Conservation (phyloP, 352 stramenopile species). For the Pythium aquatile region DNA sequence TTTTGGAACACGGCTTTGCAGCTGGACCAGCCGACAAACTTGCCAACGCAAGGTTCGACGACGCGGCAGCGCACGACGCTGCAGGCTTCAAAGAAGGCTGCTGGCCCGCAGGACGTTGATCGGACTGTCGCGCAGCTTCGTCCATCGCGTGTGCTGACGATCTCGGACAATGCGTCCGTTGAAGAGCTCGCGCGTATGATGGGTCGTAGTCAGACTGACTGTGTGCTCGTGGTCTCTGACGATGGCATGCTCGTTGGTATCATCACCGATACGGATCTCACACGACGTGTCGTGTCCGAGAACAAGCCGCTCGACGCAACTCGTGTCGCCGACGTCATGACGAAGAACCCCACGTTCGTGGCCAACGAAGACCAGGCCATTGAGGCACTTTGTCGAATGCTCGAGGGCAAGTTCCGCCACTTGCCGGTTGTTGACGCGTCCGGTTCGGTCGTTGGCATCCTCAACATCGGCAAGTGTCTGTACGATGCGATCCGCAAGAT, state of each 20-base stretch:
- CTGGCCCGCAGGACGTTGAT: constrained; percentile 63
- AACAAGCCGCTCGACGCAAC: constrained; percentile 74
- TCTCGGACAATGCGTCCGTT: constrained; percentile 77
- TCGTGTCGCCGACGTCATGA: constrained; percentile 80
- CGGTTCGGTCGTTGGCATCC: constrained; percentile 91
- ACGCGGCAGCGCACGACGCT: constrained; percentile 57
- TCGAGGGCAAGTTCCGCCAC: constrained; percentile 88
- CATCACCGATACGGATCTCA: constrained; percentile 93
- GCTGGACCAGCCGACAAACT: constrained; percentile 62
- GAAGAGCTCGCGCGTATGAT: constrained; percentile 87
- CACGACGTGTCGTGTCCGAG: constrained; percentile 75
- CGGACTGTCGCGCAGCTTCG: constrained; percentile 80
- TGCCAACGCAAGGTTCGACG: constrained; percentile 27
- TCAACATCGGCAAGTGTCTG: constrained; percentile 98
- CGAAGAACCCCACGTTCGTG: constrained; percentile 80
- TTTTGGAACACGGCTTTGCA: constrained; percentile 88
- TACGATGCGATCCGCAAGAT: constrained; percentile 98
- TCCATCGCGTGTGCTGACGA: constrained; percentile 88
- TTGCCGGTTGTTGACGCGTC: constrained; percentile 78
- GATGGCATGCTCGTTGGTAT: constrained; percentile 92
- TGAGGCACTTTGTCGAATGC: constrained; percentile 81
- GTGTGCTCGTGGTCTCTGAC: constrained; percentile 90
- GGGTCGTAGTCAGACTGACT: constrained; percentile 89
- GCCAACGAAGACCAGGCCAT: constrained; percentile 81
- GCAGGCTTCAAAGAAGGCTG: constrained; percentile 37